Base-by-base conservation (phyloP, 805 yeast species). In the Lipomyces sp. region DNA sequence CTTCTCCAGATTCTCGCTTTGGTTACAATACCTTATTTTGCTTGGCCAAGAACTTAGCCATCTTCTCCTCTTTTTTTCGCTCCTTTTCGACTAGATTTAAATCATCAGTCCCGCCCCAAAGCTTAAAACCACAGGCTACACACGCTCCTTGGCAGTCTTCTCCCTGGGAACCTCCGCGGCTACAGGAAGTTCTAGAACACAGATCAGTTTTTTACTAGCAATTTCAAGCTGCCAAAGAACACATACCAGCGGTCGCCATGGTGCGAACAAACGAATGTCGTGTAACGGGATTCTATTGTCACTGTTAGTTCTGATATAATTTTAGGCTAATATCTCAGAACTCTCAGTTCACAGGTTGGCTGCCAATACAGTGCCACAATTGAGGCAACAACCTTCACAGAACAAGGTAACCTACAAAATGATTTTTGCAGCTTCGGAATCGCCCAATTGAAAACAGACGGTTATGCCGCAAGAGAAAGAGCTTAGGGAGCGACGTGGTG, bases 31-130 rank as follows among this genome's bases (percentile, higher is more conserved):
- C 68, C 78, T 91, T 92, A 75, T 90, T 82, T 80, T 89, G 86
- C 75, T 90, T 90, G 61, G 98, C 98, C 73, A 87, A 85, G 79
- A 94, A 94, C 77, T 91, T 91, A 76, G 96, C 92, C 72, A 90
- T 80, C 77, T 91, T 91, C 80, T 91, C 97, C 63, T 96, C 96
- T 83, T 90, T 90, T 82, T 91, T 91, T 75, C 88, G 85, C 80
- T 91, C 97, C 75, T 90, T 91, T 78, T 91, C 96, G 62, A 90
- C 71, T 68, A 29, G n/a, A 30, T 29, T 32, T 10, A 24, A 4
- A 32, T 5, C 10, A 53, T 53, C 18, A 54, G 62, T 15, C 30
- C n/a, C 4, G n/a, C 4, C 15, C 13, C 11, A 37, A 18, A 18
- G 24, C 10, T 7, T 2, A 15, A 4, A 32, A 18, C 18, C 18